Conservation (phyloP, 2,329 filamentous ascomycete species). For the Cyphellophora attinorum region DNA sequence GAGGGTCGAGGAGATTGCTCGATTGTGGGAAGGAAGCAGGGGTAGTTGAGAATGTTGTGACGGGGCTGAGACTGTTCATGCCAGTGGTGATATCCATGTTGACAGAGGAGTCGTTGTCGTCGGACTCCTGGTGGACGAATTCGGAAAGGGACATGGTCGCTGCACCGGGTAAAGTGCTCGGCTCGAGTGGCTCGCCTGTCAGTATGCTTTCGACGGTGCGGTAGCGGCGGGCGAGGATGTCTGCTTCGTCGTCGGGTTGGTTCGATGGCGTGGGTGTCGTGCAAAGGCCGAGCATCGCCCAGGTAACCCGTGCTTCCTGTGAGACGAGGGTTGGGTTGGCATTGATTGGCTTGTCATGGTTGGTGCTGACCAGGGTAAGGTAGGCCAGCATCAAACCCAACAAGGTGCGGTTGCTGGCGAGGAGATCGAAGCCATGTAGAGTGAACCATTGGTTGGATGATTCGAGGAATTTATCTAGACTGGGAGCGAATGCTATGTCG, state of each 20-base stretch:
- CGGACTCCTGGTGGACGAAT: constrained; percentile 19
- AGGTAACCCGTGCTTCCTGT: constrained; percentile 40
- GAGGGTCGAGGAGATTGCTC: too few relatives aligned
- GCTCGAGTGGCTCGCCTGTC: constrained; percentile 16
- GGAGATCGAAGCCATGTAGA: constrained; percentile 40
- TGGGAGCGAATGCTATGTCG: constrained; percentile 64
- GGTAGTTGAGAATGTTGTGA: too few relatives aligned
- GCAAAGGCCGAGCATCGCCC: constrained; percentile 48
- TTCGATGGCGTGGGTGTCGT: constrained; percentile 12
- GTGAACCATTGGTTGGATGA: constrained; percentile 63
- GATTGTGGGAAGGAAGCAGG: too few relatives aligned
- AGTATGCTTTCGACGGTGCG: constrained; percentile 14
- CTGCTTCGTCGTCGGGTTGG: constrained; percentile 14
- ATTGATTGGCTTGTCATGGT: constrained; percentile 7
- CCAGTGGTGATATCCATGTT: neutral
- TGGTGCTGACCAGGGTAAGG: constrained; percentile 32
- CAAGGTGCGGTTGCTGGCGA: constrained; percentile 48
- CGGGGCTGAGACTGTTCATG: too few relatives aligned
- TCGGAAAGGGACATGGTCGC: constrained; percentile 15
- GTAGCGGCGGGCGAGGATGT: constrained; percentile 23
- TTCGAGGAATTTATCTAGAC: constrained; percentile 68
- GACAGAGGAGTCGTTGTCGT: too few relatives aligned
- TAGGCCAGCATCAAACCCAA: constrained; percentile 60
- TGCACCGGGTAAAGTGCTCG: neutral
- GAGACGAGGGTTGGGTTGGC: constrained; percentile 17